Evolutionary conservation across 2,329 filamentous ascomycete genomes (phyloP).

Genomic region (Paecilomyces fulvus): DNA sequence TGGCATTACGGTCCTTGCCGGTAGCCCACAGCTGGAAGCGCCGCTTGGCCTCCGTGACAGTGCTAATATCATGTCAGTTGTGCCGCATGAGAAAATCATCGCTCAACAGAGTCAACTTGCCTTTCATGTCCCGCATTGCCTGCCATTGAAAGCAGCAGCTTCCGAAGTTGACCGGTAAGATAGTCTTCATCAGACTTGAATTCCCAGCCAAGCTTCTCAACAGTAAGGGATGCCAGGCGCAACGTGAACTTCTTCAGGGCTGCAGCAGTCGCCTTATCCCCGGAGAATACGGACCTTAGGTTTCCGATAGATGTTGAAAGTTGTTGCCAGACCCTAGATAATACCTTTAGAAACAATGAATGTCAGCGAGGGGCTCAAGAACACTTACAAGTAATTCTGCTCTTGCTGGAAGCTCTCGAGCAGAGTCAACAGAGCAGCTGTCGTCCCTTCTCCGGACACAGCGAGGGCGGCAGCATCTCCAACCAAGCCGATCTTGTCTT

Average conservation of each 20-base stretch:
- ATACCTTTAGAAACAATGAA: slow-evolving; percentile 9
- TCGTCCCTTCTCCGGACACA: slow-evolving; percentile 75
- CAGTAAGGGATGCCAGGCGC: slow-evolving; percentile 65
- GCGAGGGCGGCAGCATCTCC: slow-evolving; percentile 85
- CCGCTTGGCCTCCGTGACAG: slow-evolving; percentile 63
- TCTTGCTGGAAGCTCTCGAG: slow-evolving; percentile 77
- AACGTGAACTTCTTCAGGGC: slow-evolving; percentile 72
- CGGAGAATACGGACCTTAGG: slow-evolving; percentile 76
- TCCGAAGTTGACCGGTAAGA: slow-evolving; percentile 71
- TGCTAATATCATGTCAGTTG: slow-evolving; percentile 34
- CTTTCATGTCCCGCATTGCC: slow-evolving; percentile 66
- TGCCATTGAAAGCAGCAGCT: slow-evolving; percentile 68
- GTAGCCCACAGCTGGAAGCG: slow-evolving; percentile 74
- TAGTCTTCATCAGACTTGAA: slow-evolving; percentile 71
- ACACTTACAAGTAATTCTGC: slow-evolving; percentile 61
- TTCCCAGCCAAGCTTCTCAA: slow-evolving; percentile 78
- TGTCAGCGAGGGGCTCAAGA: neutral
- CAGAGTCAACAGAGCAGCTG: slow-evolving; percentile 72
- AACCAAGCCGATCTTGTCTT: slow-evolving; percentile 89
- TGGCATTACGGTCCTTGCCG: slow-evolving; percentile 54
- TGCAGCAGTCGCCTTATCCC: slow-evolving; percentile 61
- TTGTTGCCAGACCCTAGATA: slow-evolving; percentile 66
- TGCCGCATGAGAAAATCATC: slow-evolving; percentile 1
- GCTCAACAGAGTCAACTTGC: slow-evolving; percentile 42
- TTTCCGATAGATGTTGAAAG: slow-evolving; percentile 67